Evolutionary conservation across 1,139 yeast genomes (phyloP).

Genomic region (Magnusiomyces fungicola): DNA sequence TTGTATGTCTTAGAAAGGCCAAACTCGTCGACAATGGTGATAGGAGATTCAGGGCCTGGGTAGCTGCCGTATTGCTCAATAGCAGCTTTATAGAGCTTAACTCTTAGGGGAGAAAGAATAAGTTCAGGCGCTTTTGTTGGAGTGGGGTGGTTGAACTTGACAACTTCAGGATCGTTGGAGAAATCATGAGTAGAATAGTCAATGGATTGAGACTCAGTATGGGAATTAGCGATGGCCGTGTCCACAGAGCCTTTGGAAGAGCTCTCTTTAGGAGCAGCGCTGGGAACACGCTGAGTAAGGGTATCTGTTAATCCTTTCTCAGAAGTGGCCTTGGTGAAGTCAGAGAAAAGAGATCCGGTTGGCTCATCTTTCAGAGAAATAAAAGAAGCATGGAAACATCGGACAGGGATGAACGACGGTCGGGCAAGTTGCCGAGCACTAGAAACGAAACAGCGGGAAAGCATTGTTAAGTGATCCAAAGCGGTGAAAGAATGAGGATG

Average conservation of each 20-base stretch:
- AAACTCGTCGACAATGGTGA: constrained; percentile 41
- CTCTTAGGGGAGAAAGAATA: constrained; percentile 66
- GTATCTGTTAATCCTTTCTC: neutral
- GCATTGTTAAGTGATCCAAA: neutral
- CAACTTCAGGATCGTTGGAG: constrained; percentile 13
- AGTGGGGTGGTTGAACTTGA: constrained; percentile 11
- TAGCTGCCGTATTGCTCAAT: constrained; percentile 39
- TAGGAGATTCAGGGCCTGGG: constrained; percentile 65
- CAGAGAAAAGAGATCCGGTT: neutral
- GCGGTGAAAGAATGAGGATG: too few relatives aligned
- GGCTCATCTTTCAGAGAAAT: neutral
- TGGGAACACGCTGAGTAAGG: constrained; percentile 1
- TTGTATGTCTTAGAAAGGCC: constrained; percentile 42
- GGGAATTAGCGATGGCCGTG: neutral
- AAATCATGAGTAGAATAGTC: constrained; percentile 15
- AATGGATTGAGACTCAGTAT: neutral
- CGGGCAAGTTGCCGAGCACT: neutral
- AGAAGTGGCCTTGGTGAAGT: neutral
- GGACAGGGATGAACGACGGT: neutral
- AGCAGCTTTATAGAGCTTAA: constrained; percentile 52
- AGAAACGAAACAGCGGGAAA: neutral
- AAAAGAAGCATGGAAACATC: neutral
- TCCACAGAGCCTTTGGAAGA: neutral
- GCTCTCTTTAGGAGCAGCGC: neutral
- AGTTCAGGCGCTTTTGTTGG: constrained; percentile 39